These are phyloP conservation scores for Penicillium bialowiezense DNA, from an alignment of 495 filamentous ascomycete genomes.

Conservation along the genomic window DNA sequence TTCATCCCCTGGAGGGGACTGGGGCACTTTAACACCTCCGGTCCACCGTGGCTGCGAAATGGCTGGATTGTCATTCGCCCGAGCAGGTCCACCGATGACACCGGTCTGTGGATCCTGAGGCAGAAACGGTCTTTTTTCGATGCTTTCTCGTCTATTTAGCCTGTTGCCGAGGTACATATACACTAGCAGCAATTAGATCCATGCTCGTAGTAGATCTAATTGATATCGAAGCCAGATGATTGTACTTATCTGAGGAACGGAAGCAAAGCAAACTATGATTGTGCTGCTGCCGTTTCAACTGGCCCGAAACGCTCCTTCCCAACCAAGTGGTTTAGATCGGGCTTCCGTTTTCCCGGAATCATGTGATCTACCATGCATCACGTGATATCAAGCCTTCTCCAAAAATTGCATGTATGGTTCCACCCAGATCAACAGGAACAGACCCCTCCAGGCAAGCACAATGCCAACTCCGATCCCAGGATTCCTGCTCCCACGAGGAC, in stretches of 20 bases:
- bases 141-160: neutral
- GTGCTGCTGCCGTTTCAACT: no score
- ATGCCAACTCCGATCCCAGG: constrained; percentile 33
- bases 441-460: constrained; percentile 3
- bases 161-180: neutral
- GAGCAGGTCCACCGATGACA: constrained; percentile 1
- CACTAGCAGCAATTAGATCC: no score
- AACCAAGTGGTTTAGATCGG: no score
- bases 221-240: no score
- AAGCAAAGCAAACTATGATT: no score
- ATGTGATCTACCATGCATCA: neutral
- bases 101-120: constrained; percentile 8
- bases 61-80: constrained; percentile 18
- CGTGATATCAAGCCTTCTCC: constrained; percentile 9
- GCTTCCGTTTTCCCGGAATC: neutral
- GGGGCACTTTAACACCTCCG: constrained; percentile 7
- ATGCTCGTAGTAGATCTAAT: no score
- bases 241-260: no score
- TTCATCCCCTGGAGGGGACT: constrained; percentile 11
- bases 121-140: constrained; percentile 7
- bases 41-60: constrained; percentile 27
- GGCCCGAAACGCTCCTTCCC: no score
- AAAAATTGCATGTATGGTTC: constrained; percentile 15
- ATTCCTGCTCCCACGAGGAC: constrained; percentile 44
- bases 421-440: constrained; percentile 1